Evolutionary conservation across 352 stramenopile genomes (phyloP).

Genomic region (Peronosclerospora sorghi): DNA sequence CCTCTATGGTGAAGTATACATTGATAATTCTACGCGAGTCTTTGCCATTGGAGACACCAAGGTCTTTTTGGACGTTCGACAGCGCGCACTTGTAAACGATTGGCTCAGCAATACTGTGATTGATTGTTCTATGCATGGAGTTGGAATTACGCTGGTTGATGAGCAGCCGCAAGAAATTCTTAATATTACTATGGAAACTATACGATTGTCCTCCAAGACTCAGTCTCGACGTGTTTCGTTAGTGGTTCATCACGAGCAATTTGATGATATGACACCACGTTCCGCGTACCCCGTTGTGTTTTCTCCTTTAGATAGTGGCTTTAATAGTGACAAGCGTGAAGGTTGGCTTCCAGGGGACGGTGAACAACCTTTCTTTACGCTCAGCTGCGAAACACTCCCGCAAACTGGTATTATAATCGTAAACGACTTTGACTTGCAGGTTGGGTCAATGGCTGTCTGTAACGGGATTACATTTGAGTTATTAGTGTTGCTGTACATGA

Average conservation of each 20-base stretch:
- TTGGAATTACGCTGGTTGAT: slow-evolving; percentile 76
- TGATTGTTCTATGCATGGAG: slow-evolving; percentile 61
- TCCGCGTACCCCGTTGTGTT: slow-evolving; percentile 69
- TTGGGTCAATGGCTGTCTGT: slow-evolving; percentile 55
- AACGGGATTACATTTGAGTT: too few species aligned
- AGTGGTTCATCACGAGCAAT: slow-evolving; percentile 71
- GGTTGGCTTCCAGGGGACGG: slow-evolving; percentile 70
- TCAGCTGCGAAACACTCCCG: slow-evolving; percentile 55
- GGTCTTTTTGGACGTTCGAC: slow-evolving; percentile 43
- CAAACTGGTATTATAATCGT: slow-evolving; percentile 63
- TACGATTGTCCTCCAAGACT: slow-evolving; percentile 46
- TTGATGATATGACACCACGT: slow-evolving; percentile 76
- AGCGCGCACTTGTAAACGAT: slow-evolving; percentile 46
- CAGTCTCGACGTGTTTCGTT: slow-evolving; percentile 40
- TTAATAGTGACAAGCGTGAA: slow-evolving; percentile 81
- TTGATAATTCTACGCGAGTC: slow-evolving; percentile 70
- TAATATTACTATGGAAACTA: slow-evolving; percentile 83
- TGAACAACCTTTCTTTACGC: slow-evolving; percentile 58
- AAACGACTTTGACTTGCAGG: slow-evolving; percentile 64
- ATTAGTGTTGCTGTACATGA: too few species aligned
- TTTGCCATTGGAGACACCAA: slow-evolving; percentile 68
- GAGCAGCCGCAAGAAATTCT: slow-evolving; percentile 60
- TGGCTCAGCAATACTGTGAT: slow-evolving; percentile 69
- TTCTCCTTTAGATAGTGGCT: slow-evolving; percentile 69
- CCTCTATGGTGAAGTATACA: slow-evolving; percentile 77